Conservation (phyloP, 2,329 filamentous ascomycete species). For the Sordariomycetes sp. region DNA sequence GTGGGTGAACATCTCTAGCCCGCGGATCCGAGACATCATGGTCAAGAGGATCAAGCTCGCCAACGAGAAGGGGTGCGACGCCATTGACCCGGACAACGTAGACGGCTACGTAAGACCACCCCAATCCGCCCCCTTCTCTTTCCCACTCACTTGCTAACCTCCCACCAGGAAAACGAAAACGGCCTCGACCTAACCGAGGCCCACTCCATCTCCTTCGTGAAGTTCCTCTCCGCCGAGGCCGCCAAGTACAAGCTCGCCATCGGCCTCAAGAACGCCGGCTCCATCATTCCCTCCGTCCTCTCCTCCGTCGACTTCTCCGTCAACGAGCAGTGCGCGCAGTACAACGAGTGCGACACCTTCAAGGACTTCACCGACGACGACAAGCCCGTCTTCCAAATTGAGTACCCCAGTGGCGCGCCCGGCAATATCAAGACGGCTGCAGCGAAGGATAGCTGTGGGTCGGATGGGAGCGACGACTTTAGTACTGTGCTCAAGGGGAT, state of each 20-base stretch:
- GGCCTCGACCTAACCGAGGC: constrained; percentile 42
- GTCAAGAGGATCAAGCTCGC: constrained; percentile 43
- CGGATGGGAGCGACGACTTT: constrained; percentile 32
- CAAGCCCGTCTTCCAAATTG: constrained; percentile 63
- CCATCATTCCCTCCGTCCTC: constrained; percentile 36
- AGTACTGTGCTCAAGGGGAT: constrained; percentile 55
- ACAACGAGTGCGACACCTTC: constrained; percentile 45
- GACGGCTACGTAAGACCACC: constrained; percentile 40
- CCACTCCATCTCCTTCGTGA: constrained; percentile 45
- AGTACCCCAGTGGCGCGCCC: constrained; percentile 45
- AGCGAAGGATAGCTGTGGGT: constrained; percentile 24
- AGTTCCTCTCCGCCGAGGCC: constrained; percentile 44
- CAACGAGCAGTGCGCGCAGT: constrained; percentile 55
- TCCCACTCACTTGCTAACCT: not conserved
- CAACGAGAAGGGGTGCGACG: constrained; percentile 48
- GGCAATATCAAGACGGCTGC: constrained; percentile 17
- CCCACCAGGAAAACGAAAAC: constrained; percentile 40
- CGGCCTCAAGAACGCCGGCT: constrained; percentile 56
- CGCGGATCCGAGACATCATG: constrained; percentile 53
- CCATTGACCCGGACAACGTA: constrained; percentile 59
- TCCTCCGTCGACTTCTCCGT: constrained; percentile 49
- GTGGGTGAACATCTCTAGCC: constrained; percentile 49
- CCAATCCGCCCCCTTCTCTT: not conserved
- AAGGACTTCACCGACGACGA: constrained; percentile 40
- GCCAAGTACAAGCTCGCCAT: constrained; percentile 40